Base-by-base conservation (phyloP, 768 basidiomycete species). In the Obba rivulosa region DNA sequence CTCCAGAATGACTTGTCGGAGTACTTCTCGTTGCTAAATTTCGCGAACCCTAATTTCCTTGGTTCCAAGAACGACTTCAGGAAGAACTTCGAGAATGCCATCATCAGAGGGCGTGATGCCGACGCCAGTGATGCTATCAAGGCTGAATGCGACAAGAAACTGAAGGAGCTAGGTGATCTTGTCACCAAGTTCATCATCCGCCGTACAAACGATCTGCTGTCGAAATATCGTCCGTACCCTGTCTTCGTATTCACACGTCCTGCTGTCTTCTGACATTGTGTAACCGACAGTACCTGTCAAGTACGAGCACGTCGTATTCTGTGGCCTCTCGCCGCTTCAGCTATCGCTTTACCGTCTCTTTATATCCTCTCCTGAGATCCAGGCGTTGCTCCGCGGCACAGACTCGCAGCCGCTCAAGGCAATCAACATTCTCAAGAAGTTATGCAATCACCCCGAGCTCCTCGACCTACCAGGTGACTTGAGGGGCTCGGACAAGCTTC, bases 251-350 rank as follows among this genome's bases (percentile, higher is more conserved):
- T 46, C 41, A 38, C n/a, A 22, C 46, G n/a, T n/a, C 17, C 11
- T 34, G 16, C 48, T 25, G 41, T 34, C 13, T n/a, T 20, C 49
- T 41, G 34, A 23, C 34, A 24, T 41, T 22, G 38, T 56, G 50
- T 41, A 23, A 34, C 16, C 51, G 44, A 2, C 59, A 98, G 95
- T 99, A 23, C 96, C 96, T 8, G 92, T 99, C 69, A 99, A 99
- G 66, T 98, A 98, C 69, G 96, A 98, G 64, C 92, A 97, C 51
- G 88, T 97, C 52, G 93, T 97, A 0, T 97, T 96, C 67, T 97
- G 93, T 63, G 76, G 80, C 36, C 77, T 89, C 3, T 92, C 90
- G 2, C 74, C 84, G 14, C 83, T 96, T 57, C 93, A 97, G 57
- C 69, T 90, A 13, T 72, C 87, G 7, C 71, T 97, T 2, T 97